Evolutionary conservation across 345 rosid genomes (phyloP).

Genomic region (Brassica rapa): DNA sequence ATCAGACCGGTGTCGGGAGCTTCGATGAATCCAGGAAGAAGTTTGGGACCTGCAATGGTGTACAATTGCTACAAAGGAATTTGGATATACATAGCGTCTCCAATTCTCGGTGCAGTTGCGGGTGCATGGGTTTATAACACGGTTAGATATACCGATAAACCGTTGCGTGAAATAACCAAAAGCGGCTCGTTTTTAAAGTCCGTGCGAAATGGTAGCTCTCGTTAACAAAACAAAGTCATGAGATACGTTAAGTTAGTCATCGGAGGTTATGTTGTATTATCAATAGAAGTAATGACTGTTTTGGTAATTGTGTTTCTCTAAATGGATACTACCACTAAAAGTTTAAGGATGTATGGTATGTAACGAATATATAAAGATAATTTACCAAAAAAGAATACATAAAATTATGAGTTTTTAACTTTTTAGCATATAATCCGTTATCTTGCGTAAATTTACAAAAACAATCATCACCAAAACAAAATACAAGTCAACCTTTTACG

Average conservation of each 20-base stretch:
- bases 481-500: neutral
- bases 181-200: slow-evolving; percentile 57
- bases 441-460: neutral
- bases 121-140: slow-evolving; percentile 81
- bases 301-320: neutral
- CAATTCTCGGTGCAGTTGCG: slow-evolving; percentile 66
- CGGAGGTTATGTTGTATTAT: neutral
- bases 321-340: neutral
- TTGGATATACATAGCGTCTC: slow-evolving; percentile 69
- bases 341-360: slow-evolving; percentile 8
- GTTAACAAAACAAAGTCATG: neutral
- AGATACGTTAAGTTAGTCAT: neutral
- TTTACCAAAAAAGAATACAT: neutral
- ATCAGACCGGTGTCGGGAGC: slow-evolving; percentile 83
- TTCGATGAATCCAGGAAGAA: slow-evolving; percentile 89
- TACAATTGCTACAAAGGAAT: slow-evolving; percentile 55
- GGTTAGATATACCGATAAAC: slow-evolving; percentile 80
- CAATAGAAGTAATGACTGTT: neutral
- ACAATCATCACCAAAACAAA: neutral
- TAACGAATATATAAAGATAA: slow-evolving; percentile 17
- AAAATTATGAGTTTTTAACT: too few species aligned
- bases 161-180: slow-evolving; percentile 63
- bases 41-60: slow-evolving; percentile 85
- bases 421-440: neutral
- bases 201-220: slow-evolving; percentile 32